A percentile compares a stretch with the other conserved stretches of the same genome.
Conservation (phyloP, 23 red algal genomes). For the Gracilaria caudata region DNA sequence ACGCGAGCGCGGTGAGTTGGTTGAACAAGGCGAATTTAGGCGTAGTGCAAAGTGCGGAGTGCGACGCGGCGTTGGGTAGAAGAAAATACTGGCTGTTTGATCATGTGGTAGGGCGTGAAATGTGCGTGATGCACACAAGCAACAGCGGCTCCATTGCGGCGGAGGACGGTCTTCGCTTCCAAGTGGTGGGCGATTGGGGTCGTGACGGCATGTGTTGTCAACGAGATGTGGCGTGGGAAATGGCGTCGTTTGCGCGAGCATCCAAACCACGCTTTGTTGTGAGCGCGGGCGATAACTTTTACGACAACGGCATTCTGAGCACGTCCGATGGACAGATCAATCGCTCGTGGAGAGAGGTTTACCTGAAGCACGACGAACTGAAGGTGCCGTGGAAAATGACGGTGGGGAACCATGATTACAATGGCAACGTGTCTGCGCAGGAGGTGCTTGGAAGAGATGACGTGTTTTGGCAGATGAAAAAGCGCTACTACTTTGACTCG, state of each 20-base stretch:
- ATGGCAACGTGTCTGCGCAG: slow-evolving; percentile 64
- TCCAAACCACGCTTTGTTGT: slow-evolving; percentile 53
- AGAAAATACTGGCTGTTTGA: slow-evolving; percentile 23
- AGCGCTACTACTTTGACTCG: slow-evolving; percentile 59
- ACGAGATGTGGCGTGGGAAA: slow-evolving; percentile 77
- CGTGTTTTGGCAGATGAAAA: slow-evolving; percentile 56
- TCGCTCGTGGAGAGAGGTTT: slow-evolving; percentile 68
- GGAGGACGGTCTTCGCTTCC: slow-evolving; percentile 43
- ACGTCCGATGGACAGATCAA: slow-evolving; percentile 49
- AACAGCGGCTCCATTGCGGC: background rate
- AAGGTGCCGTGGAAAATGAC: slow-evolving; percentile 71
- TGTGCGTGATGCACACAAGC: slow-evolving; percentile 30
- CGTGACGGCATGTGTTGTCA: slow-evolving; percentile 83
- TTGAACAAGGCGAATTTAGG: background rate
- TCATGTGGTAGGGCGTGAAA: slow-evolving; percentile 3
- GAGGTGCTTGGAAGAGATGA: slow-evolving; percentile 40
- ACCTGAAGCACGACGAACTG: slow-evolving; percentile 43
- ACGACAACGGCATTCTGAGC: slow-evolving; percentile 51
- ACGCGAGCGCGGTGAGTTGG: slow-evolving; percentile 37
- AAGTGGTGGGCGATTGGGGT: slow-evolving; percentile 91
- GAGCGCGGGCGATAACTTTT: slow-evolving; percentile 88
- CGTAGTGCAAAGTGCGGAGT: background rate
- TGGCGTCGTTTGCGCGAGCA: slow-evolving; percentile 44
- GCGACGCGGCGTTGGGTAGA: slow-evolving; percentile 50
- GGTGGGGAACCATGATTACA: slow-evolving; percentile 86